phyloP scores from a whole-genome alignment of 768 basidiomycete genomes.

The Amanita molliuscula region DNA sequence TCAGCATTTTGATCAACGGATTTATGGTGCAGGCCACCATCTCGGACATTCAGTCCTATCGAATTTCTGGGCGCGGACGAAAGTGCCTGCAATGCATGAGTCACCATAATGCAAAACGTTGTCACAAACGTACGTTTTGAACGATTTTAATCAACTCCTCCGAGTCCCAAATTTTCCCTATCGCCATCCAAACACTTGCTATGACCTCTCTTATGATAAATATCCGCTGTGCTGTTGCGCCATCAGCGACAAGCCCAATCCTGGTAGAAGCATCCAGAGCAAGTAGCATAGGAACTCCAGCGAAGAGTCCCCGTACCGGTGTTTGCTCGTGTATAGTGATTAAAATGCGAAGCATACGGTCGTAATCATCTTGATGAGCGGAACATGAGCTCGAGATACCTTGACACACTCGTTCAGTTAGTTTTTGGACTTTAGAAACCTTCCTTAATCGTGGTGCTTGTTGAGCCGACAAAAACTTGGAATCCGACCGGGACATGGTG shows the following conservation, averaged over 20 bases:
- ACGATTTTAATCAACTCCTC: constrained; percentile 40
- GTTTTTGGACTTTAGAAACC: constrained; percentile 38
- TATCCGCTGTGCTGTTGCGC: constrained; percentile 30
- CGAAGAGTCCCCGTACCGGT: constrained; percentile 66
- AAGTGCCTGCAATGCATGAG: constrained; percentile 30
- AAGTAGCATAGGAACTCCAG: constrained; percentile 81
- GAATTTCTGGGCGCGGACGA: constrained; percentile 25
- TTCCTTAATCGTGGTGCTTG: constrained; percentile 46
- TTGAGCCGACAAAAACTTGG: constrained; percentile 18
- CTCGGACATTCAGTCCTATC: constrained; percentile 22
- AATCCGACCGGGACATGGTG: constrained; percentile 4
- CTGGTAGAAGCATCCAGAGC: constrained; percentile 50
- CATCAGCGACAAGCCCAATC: constrained; percentile 28
- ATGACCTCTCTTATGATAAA: constrained; percentile 54
- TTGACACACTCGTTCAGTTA: constrained; percentile 39
- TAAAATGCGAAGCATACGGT: constrained; percentile 59
- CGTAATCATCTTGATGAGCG: constrained; percentile 68
- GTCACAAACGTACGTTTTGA: constrained; percentile 35
- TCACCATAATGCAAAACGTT: constrained; percentile 3
- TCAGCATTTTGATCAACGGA: background rate
- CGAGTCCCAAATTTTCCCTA: constrained; percentile 67
- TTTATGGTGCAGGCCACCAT: background rate
- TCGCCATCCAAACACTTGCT: constrained; percentile 50
- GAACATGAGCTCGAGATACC: constrained; percentile 32
- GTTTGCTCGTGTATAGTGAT: constrained; percentile 56